phyloP scores from a whole-genome alignment of 148 eudicot genomes.

The Mesembryanthemum crystallinum region DNA sequence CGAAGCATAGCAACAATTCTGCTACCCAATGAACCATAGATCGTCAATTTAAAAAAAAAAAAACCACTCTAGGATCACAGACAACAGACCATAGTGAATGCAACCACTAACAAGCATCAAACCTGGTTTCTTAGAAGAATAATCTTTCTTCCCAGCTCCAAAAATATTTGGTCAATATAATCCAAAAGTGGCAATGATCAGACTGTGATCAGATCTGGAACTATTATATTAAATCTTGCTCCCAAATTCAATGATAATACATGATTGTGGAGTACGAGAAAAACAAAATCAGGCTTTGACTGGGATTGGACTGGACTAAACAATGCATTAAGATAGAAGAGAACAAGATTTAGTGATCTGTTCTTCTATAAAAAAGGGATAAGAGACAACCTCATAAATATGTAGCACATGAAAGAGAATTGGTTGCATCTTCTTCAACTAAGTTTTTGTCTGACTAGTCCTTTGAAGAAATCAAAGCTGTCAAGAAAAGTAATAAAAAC shows the following conservation, averaged over 20 bases:
- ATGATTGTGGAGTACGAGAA: neutral
- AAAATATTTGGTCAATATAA: conserved; percentile 10
- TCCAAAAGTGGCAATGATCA: conserved; percentile 8
- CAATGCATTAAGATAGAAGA: neutral
- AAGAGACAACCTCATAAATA: conserved; percentile 18
- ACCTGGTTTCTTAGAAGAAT: too few species aligned
- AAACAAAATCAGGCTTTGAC: conserved; percentile 4
- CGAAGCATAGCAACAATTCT: too few species aligned
- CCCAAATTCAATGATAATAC: neutral
- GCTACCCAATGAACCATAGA: too few species aligned
- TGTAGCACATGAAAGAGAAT: conserved; percentile 20
- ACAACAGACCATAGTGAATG: conserved; percentile 7
- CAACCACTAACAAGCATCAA: conserved; percentile 6
- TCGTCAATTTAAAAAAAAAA: too few species aligned
- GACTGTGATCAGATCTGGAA: conserved; percentile 2
- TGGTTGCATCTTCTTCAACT: conserved; percentile 29
- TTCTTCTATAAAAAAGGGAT: neutral
- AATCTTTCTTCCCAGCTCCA: neutral
- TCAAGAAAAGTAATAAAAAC: conserved; percentile 23
- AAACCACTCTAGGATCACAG: neutral
- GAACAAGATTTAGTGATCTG: conserved; percentile 3
- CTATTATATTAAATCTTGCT: neutral
- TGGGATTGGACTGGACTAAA: neutral
- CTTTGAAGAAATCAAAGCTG: conserved; percentile 97
- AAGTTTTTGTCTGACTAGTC: conserved; percentile 73